Percentiles rank a stretch among this genome's conserved stretches.
These are phyloP conservation scores for Metschnikowia henanensis DNA, from an alignment of 805 yeast species.

Conservation along the genomic window DNA sequence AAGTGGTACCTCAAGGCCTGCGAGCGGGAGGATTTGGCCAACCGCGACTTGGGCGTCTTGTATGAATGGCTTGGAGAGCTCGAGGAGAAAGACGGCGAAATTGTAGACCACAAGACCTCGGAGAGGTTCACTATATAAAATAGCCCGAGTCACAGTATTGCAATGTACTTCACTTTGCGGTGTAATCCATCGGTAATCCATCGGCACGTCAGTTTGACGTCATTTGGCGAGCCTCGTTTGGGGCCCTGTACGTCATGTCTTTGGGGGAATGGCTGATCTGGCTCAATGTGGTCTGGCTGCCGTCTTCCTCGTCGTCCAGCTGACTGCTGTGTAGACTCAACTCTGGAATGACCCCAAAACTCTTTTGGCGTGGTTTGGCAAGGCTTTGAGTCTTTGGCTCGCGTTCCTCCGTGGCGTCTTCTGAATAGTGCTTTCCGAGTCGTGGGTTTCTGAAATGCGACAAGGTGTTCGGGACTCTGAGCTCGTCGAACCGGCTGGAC, in stretches of 20 bases:
- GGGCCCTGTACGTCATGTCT: background rate
- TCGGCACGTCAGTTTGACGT: background rate
- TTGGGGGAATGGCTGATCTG: slow-evolving; percentile 8
- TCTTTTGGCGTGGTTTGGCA: slow-evolving; percentile 13
- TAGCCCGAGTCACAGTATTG: too few species aligned
- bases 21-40: slow-evolving; percentile 39
- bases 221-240: slow-evolving; percentile 2
- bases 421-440: slow-evolving; percentile 17
- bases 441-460: slow-evolving; percentile 17
- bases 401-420: slow-evolving; percentile 4
- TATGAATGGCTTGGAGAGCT: slow-evolving; percentile 44
- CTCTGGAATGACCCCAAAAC: slow-evolving; percentile 17
- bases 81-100: slow-evolving; percentile 20
- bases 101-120: slow-evolving; percentile 17
- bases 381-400: background rate
- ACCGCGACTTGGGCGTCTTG: slow-evolving; percentile 42
- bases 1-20: slow-evolving; percentile 45
- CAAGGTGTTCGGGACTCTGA: slow-evolving; percentile 8
- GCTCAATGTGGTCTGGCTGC: slow-evolving; percentile 10
- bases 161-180: too few species aligned
- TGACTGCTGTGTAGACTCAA: slow-evolving; percentile 1
- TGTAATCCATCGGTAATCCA: too few species aligned
- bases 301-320: slow-evolving; percentile 14
- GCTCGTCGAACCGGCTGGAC: slow-evolving; percentile 11
- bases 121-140: slow-evolving; percentile 14